Evolutionary conservation across 163 green algal genomes (phyloP).

Genomic region (Scenedesmus sp.): DNA sequence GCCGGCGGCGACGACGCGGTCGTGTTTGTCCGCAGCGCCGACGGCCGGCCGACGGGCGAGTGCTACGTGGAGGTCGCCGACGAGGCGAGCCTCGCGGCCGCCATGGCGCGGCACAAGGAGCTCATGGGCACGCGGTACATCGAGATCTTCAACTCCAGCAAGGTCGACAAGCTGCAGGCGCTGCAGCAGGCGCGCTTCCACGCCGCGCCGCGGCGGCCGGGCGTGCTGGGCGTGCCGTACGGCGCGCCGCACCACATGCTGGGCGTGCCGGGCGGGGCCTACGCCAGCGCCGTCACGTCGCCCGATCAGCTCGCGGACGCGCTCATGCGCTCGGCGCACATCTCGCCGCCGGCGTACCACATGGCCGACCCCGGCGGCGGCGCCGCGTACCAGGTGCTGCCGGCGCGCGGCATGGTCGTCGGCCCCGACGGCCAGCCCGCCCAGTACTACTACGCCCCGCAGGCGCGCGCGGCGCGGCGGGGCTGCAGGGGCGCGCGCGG

Average conservation of each 20-base stretch:
- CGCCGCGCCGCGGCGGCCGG: background rate
- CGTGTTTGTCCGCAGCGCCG: constrained; percentile 65
- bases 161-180: constrained; percentile 48
- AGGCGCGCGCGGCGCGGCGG: no score
- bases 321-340: background rate
- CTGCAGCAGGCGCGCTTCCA: constrained; percentile 12
- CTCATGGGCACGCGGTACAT: constrained; percentile 90
- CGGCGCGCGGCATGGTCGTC: no score
- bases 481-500: no score
- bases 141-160: constrained; percentile 88
- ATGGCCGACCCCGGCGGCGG: no score
- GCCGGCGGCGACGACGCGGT: constrained; percentile 67
- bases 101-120: constrained; percentile 84
- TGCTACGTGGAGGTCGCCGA: constrained; percentile 85
- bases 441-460: no score
- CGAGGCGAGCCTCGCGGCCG: constrained; percentile 70
- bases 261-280: background rate
- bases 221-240: background rate
- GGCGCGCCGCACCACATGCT: background rate
- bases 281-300: background rate
- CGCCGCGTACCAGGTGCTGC: no score
- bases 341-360: no score
- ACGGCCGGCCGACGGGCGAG: constrained; percentile 87
- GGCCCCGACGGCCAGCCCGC: no score
- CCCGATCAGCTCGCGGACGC: constrained; percentile 15